Conservation (phyloP, 495 filamentous ascomycete genomes). For the Cetradonia linearis region DNA sequence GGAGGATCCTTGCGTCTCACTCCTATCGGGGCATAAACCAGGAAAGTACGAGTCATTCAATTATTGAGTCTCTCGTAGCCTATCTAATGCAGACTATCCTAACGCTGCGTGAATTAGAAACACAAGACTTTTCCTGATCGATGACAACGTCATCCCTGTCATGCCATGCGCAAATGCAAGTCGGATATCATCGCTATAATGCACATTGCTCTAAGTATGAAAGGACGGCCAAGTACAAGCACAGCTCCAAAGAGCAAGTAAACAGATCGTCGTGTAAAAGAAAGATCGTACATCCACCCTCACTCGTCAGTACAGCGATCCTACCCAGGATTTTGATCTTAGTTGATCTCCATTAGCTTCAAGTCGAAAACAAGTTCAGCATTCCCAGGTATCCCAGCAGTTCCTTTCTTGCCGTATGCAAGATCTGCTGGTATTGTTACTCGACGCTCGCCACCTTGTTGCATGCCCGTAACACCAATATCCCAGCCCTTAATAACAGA, state of each 20-base stretch:
- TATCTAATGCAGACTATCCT: not conserved
- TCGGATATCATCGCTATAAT: conserved; percentile 37
- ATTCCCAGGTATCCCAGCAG: conserved; percentile 76
- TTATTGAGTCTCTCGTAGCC: not conserved
- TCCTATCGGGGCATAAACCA: not conserved
- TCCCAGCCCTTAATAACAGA: conserved; percentile 99
- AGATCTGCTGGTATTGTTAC: conserved; percentile 75
- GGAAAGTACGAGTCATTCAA: not conserved
- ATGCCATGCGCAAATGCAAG: conserved; percentile 33
- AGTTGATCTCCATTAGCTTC: conserved; percentile 67
- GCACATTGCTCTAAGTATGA: conserved; percentile 6
- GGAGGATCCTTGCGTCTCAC: not conserved
- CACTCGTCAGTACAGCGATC: not conserved
- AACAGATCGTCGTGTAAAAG: conserved; percentile 22
- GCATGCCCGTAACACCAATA: conserved; percentile 84
- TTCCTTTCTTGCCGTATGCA: conserved; percentile 66
- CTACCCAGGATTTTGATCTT: conserved; percentile 11
- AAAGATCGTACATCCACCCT: conserved; percentile 21
- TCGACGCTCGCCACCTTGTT: conserved; percentile 82
- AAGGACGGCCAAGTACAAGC: not conserved
- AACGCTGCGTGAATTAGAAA: conserved; percentile 1
- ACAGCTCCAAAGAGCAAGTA: conserved; percentile 6
- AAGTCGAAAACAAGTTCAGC: conserved; percentile 87
- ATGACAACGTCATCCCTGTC: conserved; percentile 36
- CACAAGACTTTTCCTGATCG: conserved; percentile 18